These are phyloP conservation scores for Narthecium ossifragum DNA, from an alignment of 106 monocot species.

Conservation along the genomic window DNA sequence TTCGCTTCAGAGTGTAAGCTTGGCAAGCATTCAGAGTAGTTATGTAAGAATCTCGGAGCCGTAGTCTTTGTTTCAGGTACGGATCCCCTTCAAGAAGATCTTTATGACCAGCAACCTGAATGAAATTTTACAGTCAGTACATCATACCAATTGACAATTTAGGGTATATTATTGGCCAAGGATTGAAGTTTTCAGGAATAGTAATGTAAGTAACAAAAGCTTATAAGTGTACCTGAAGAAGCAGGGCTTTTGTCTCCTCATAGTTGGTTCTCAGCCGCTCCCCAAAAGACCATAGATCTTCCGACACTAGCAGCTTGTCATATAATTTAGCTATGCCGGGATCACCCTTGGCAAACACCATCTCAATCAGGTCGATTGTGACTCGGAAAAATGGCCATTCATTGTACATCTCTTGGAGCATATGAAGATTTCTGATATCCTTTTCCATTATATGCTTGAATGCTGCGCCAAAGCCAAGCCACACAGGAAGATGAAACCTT, in stretches of 20 bases:
- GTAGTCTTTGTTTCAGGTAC: conserved; percentile 51
- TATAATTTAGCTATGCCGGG: conserved; percentile 87
- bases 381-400: conserved; percentile 98
- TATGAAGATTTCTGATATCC: conserved; percentile 63
- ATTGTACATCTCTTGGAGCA: conserved; percentile 86
- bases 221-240: conserved; percentile 65
- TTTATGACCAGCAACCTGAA: conserved; percentile 51
- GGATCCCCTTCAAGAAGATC: conserved; percentile 55
- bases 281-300: conserved; percentile 79
- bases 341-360: conserved; percentile 98
- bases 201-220: not conserved
- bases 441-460: conserved; percentile 66
- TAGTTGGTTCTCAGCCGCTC: conserved; percentile 69
- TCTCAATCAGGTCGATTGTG: conserved; percentile 94
- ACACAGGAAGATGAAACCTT: conserved; percentile 95
- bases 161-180: too few species aligned
- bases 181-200: not conserved
- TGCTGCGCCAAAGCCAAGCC: conserved; percentile 94
- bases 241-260: conserved; percentile 78
- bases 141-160: too few species aligned
- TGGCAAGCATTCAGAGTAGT: conserved; percentile 55
- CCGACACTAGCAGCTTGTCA: conserved; percentile 86
- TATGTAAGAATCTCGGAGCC: conserved; percentile 40
- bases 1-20: conserved; percentile 52
- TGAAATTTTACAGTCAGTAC: not conserved